Evolutionary conservation across 2,329 filamentous ascomycete genomes (phyloP), one percentile per base, ranked within the genome.

Genomic region (Ceratocystiopsis minuta): DNA sequence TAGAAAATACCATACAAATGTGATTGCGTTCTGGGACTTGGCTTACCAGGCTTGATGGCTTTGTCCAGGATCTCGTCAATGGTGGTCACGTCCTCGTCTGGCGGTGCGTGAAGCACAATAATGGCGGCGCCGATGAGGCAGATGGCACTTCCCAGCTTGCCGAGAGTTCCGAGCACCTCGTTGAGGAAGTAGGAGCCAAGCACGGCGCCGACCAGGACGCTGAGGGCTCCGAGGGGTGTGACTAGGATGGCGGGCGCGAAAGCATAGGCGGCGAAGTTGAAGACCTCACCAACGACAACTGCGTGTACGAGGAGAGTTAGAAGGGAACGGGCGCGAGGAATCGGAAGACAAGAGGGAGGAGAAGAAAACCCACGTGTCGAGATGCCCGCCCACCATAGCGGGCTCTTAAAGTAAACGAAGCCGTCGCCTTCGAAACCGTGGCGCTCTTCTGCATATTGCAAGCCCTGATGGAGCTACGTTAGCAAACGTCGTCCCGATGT

Each of bases 201-300:
- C 28, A 98, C 86, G 16, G 90, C 87, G 49, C 86, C 90, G 54
- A 98, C 95, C 50, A 98, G 67, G 44, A 98, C 92, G 56, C 84
- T 90, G 48, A 98, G 70, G 43, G 90, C 90, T 47, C 90, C 90
- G 18, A 98, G 67, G 20, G 90, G 90, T 6, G 90, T 98, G 35
- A 98, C 90, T 41, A 98, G 71, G 60, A 98, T 98, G n/a, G 90
- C 92, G 35, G 90, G 90, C 50, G 90, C 90, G 62, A 96, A 98
- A 9, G 90, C 90, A 58, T 98, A 98, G 47, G 90, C 90, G 40
- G 87, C 87, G 58, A 98, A 98, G 61, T 98, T 98, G 63, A 86
- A 92, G 45, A 95, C 67, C 63, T 98, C 90, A 55, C 90, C 90
- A 37, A 92, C 63, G 46, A 86, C 81, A 74, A 98, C 85, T 93